These are phyloP conservation scores for Cymbopogon citratus DNA, from an alignment of 176 grass and related monocot genomes.

Conservation along the genomic window DNA sequence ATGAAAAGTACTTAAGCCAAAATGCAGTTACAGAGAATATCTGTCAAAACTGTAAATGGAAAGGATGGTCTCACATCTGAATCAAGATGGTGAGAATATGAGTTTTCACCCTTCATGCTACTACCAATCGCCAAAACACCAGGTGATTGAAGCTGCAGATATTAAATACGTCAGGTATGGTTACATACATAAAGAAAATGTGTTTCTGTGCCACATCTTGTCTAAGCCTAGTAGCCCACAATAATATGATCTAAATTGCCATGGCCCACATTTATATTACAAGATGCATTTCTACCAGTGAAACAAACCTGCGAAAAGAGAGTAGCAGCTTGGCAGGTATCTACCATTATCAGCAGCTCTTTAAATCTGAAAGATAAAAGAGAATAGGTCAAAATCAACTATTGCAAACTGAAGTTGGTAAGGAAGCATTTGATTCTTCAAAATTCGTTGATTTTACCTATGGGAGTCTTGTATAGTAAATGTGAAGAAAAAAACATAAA, in stretches of 20 bases:
- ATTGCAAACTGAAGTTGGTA: conserved; percentile 10
- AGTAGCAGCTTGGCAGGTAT: conserved; percentile 97
- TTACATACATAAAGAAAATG: not conserved
- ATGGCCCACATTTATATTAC: not conserved
- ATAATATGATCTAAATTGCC: not conserved
- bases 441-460: not conserved
- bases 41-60: conserved; percentile 4
- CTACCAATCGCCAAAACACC: conserved; percentile 91
- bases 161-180: conserved; percentile 17
- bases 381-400: conserved; percentile 22
- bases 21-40: conserved; percentile 12
- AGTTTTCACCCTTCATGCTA: conserved; percentile 99
- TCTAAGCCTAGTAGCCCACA: not conserved
- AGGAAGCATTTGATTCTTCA: not conserved
- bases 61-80: conserved; percentile 70
- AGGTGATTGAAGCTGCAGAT: conserved; percentile 87
- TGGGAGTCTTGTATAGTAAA: not conserved
- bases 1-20: not conserved
- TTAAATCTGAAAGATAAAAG: conserved; percentile 64
- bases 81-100: conserved; percentile 98
- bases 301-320: conserved; percentile 89
- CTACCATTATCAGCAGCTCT: conserved; percentile 96
- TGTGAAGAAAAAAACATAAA: not conserved
- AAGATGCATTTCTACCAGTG: not conserved
- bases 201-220: not conserved